Conservation (phyloP, 192 early-diverging fungal species). For the Backusella australiensis region DNA sequence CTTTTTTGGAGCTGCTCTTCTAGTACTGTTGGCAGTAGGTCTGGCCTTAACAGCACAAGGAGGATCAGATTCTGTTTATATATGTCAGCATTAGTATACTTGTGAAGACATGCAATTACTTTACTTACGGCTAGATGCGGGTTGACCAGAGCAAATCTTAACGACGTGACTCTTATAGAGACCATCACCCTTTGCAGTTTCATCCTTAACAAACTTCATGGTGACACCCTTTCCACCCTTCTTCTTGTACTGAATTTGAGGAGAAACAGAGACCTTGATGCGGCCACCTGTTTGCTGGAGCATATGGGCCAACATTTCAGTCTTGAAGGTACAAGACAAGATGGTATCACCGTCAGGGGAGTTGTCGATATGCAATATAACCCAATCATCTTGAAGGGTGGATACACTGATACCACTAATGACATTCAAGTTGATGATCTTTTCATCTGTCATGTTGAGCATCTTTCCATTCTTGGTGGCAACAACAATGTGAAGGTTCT, state of each 20-base stretch:
- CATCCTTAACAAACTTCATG: slow-evolving; percentile 78
- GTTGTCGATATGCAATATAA: slow-evolving; percentile 56
- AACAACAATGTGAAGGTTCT: slow-evolving; percentile 57
- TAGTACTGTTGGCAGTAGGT: slow-evolving; percentile 8
- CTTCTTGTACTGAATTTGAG: slow-evolving; percentile 64
- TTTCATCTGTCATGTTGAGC: slow-evolving; percentile 50
- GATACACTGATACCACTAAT: slow-evolving; percentile 66
- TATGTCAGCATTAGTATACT: not conserved
- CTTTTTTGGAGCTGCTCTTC: slow-evolving; percentile 9
- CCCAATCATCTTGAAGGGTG: slow-evolving; percentile 71
- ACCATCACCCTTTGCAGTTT: slow-evolving; percentile 44
- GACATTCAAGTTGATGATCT: slow-evolving; percentile 50
- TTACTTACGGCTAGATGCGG: slow-evolving; percentile 49
- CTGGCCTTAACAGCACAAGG: slow-evolving; percentile 33
- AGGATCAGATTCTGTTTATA: slow-evolving; percentile 20
- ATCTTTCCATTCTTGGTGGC: slow-evolving; percentile 54
- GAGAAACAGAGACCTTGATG: slow-evolving; percentile 56
- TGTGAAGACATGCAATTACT: not conserved
- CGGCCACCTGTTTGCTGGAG: slow-evolving; percentile 53
- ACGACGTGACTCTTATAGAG: slow-evolving; percentile 74
- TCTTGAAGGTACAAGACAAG: slow-evolving; percentile 68
- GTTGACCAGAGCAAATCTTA: slow-evolving; percentile 56
- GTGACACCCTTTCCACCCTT: slow-evolving; percentile 69
- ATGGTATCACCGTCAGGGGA: slow-evolving; percentile 61
- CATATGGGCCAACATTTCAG: slow-evolving; percentile 67